Percentiles rank a stretch among this genome's conserved stretches.
Evolutionary conservation across 2,329 filamentous ascomycete species (phyloP).

Genomic region (Aureobasidium subglaciale): DNA sequence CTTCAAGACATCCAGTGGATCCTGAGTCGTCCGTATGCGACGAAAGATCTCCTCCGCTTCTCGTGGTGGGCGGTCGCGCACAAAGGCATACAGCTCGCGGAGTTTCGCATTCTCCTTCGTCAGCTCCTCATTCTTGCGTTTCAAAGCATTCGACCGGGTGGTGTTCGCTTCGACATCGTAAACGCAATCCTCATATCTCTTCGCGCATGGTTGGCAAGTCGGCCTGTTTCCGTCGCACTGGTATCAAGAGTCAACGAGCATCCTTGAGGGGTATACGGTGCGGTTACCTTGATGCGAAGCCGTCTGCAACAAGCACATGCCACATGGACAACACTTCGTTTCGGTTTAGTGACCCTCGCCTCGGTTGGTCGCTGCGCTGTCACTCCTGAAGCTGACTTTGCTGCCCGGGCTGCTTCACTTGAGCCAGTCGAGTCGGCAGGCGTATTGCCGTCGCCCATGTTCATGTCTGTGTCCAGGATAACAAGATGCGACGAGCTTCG

Average conservation of each 20-base stretch:
- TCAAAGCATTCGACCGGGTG: constrained; percentile 17
- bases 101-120: constrained; percentile 14
- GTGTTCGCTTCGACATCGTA: constrained; percentile 19
- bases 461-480: background rate
- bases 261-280: no score
- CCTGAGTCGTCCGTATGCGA: constrained; percentile 8
- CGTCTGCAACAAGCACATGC: constrained; percentile 7
- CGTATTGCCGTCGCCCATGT: background rate
- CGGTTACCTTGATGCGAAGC: constrained; percentile 11
- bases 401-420: background rate
- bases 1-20: constrained; percentile 4
- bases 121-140: constrained; percentile 20
- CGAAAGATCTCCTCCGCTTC: constrained; percentile 14
- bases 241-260: background rate
- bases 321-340: constrained; percentile 11
- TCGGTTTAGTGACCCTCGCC: background rate
- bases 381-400: background rate
- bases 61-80: background rate
- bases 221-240: constrained; percentile 12
- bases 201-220: constrained; percentile 3
- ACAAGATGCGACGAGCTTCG: background rate
- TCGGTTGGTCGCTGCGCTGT: background rate
- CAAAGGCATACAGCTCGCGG: constrained; percentile 7
- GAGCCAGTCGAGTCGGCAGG: background rate
- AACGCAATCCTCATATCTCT: constrained; percentile 14